phyloP scores from a whole-genome alignment of 2,329 filamentous ascomycete genomes.

The Pseudogymnoascus sp. region DNA sequence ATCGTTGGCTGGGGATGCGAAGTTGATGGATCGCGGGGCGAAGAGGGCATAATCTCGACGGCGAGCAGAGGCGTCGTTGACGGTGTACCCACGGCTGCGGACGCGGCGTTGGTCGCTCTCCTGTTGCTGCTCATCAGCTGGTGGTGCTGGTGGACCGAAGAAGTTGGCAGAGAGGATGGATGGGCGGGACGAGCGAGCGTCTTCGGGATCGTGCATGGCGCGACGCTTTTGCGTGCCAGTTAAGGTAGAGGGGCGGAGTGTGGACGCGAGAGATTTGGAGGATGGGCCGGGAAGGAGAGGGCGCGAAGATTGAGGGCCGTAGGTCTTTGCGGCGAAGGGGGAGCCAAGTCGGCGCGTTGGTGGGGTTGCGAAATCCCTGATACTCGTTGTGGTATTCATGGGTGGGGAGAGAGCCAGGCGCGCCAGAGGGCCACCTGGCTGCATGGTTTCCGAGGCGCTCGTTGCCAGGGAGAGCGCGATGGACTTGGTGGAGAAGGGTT shows the following conservation, averaged over 20 bases:
- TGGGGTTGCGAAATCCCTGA: conserved; percentile 22
- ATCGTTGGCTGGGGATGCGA: not conserved
- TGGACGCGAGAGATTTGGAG: conserved; percentile 20
- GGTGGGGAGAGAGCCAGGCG: conserved; percentile 43
- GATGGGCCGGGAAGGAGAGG: conserved; percentile 10
- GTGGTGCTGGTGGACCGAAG: conserved; percentile 20
- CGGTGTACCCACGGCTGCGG: conserved; percentile 26
- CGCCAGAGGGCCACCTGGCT: conserved; percentile 52
- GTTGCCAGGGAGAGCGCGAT: conserved; percentile 55
- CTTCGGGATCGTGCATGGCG: conserved; percentile 22
- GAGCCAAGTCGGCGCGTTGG: conserved; percentile 39
- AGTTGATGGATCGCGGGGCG: not conserved
- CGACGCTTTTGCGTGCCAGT: conserved; percentile 26
- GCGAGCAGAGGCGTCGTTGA: not conserved
- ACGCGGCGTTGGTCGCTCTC: conserved; percentile 22
- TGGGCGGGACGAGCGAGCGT: conserved; percentile 23
- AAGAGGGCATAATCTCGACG: not conserved
- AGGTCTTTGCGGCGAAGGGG: conserved; percentile 50
- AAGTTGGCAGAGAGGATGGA: conserved; percentile 26
- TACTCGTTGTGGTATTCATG: conserved; percentile 10
- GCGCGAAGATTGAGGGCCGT: conserved; percentile 52
- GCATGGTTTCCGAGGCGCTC: conserved; percentile 58
- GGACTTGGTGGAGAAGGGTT: conserved; percentile 51
- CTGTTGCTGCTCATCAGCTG: not conserved
- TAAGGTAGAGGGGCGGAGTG: conserved; percentile 21